A percentile compares a stretch with the other conserved stretches of the same genome.
phyloP scores from a whole-genome alignment of 768 basidiomycete species.

The Rhodocollybia butyracea region DNA sequence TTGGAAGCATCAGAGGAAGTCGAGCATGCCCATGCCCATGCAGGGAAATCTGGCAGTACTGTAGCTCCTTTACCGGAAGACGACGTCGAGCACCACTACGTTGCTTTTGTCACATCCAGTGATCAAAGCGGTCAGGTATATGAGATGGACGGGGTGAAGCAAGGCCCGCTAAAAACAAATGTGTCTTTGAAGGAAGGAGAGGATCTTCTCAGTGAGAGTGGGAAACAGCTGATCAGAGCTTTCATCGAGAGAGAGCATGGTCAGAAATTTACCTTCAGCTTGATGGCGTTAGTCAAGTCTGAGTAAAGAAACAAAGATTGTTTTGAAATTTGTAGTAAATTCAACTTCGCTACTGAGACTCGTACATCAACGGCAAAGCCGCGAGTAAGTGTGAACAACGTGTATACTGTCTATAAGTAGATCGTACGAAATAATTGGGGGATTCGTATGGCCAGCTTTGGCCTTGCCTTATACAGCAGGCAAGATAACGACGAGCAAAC shows the following conservation, averaged over 20 bases:
- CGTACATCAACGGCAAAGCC: no score
- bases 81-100: conserved; percentile 29
- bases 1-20: conserved; percentile 26
- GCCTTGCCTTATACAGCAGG: no score
- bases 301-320: neutral
- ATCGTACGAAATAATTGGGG: no score
- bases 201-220: conserved; percentile 19
- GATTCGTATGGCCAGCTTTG: no score
- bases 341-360: no score
- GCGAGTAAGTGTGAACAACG: no score
- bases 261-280: conserved; percentile 21
- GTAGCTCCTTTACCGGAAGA: conserved; percentile 26
- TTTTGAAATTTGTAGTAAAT: no score
- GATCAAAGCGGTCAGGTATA: conserved; percentile 20
- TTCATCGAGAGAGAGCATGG: conserved; percentile 19
- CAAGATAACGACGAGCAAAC: no score
- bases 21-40: conserved; percentile 25
- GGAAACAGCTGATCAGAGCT: conserved; percentile 18
- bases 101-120: conserved; percentile 29
- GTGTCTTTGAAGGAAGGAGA: conserved; percentile 16
- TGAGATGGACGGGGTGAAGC: conserved; percentile 31
- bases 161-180: conserved; percentile 29
- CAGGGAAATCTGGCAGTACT: conserved; percentile 28
- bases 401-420: no score
- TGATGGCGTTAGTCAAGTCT: conserved; percentile 19